Evolutionary conservation across 306 rosid genomes (phyloP).

Genomic region (Alnus glutinosa): DNA sequence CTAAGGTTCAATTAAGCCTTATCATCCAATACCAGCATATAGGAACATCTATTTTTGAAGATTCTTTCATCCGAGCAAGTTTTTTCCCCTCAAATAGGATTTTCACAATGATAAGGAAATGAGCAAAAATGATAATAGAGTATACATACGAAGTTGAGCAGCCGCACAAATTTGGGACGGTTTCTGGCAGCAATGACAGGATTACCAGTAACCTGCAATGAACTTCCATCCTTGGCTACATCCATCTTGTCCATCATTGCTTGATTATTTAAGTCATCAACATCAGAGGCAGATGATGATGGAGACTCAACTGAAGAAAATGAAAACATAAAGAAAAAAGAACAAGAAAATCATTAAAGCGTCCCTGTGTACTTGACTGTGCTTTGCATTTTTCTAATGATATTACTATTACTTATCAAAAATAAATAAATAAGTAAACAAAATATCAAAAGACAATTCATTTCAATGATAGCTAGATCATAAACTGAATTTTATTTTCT

Average conservation of each 20-base stretch:
- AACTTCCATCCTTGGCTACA: not conserved
- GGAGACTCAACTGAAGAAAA: conserved; percentile 4
- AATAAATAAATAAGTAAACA: not conserved
- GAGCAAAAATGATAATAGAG: not conserved
- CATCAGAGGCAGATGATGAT: conserved; percentile 11
- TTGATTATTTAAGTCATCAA: not conserved
- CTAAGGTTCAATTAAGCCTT: not conserved
- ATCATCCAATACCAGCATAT: not conserved
- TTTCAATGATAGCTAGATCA: not conserved
- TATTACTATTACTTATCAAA: too few species aligned
- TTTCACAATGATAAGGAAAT: not conserved
- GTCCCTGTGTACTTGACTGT: too few species aligned
- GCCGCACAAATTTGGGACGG: conserved; percentile 7
- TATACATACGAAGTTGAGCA: conserved; percentile 3
- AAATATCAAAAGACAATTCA: not conserved
- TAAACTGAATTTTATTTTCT: not conserved
- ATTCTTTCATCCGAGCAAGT: not conserved
- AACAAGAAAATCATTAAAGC: too few species aligned
- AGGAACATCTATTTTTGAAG: not conserved
- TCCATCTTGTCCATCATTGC: not conserved
- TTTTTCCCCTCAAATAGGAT: not conserved
- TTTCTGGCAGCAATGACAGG: conserved; percentile 3
- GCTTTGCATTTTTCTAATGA: too few species aligned
- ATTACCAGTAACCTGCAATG: not conserved
- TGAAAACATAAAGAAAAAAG: not conserved